Percentiles rank a stretch among this genome's conserved stretches.
These are phyloP conservation scores for Gilbertella persicaria DNA, from an alignment of 371 early-diverging fungal genomes.

Conservation along the genomic window DNA sequence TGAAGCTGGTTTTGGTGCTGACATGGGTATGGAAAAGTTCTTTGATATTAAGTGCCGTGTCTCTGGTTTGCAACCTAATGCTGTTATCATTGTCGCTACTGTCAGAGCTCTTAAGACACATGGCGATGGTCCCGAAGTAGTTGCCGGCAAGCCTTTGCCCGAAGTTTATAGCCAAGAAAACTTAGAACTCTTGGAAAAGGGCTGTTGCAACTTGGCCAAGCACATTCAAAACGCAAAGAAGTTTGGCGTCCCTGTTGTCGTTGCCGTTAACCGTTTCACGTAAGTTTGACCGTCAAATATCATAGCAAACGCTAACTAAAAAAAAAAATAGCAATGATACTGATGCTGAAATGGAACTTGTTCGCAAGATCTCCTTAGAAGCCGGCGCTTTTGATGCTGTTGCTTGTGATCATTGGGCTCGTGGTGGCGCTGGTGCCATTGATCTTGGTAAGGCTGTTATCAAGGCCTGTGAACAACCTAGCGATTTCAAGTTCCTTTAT, in stretches of 20 bases:
- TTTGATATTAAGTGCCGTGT: slow-evolving; percentile 97
- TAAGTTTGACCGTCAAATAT: too few relatives aligned
- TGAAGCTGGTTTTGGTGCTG: slow-evolving; percentile 98
- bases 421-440: slow-evolving; percentile 89
- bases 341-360: slow-evolving; percentile 80
- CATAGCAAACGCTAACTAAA: too few relatives aligned
- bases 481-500: slow-evolving; percentile 84
- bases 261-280: slow-evolving; percentile 92
- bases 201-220: slow-evolving; percentile 82
- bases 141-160: slow-evolving; percentile 88
- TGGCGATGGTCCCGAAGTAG: slow-evolving; percentile 96
- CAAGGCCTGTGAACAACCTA: slow-evolving; percentile 65
- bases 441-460: slow-evolving; percentile 88
- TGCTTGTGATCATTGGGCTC: slow-evolving; percentile 88
- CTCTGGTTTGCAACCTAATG: slow-evolving; percentile 85
- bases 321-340: slow-evolving; percentile 71
- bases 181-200: slow-evolving; percentile 78
- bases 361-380: slow-evolving; percentile 68
- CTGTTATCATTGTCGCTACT: slow-evolving; percentile 96
- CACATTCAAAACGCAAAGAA: slow-evolving; percentile 91
- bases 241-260: slow-evolving; percentile 91
- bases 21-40: slow-evolving; percentile 99
- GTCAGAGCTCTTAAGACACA: slow-evolving; percentile 96
- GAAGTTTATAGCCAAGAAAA: slow-evolving; percentile 88
- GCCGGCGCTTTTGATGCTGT: slow-evolving; percentile 92